These are phyloP conservation scores for Suhomyces bolitotheri DNA, from an alignment of 1,139 yeast genomes.

Conservation along the genomic window DNA sequence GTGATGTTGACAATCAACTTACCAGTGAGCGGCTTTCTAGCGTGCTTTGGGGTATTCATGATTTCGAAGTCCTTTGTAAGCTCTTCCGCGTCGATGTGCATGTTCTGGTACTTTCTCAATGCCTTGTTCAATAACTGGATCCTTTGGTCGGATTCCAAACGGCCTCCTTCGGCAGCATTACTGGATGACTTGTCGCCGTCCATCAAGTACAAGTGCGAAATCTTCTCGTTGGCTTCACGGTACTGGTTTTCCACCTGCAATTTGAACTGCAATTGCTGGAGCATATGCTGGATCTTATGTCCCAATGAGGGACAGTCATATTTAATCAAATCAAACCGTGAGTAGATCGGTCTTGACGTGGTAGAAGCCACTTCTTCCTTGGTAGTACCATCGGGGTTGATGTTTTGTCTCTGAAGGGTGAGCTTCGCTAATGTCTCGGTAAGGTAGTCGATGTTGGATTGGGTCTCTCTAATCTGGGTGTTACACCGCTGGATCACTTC, in stretches of 20 bases:
- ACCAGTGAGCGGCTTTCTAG: conserved; percentile 84
- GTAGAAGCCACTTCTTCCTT: conserved; percentile 16
- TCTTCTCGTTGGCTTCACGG: conserved; percentile 86
- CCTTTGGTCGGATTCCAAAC: conserved; percentile 79
- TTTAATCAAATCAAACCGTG: conserved; percentile 78
- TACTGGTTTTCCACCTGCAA: conserved; percentile 92
- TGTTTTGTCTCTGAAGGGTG: conserved; percentile 32
- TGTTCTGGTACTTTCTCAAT: conserved; percentile 82
- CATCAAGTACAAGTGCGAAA: conserved; percentile 78
- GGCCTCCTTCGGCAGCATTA: conserved; percentile 87
- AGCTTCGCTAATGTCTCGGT: conserved; percentile 74
- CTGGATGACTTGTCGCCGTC: conserved; percentile 89
- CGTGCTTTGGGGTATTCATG: conserved; percentile 64
- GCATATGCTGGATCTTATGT: conserved; percentile 93
- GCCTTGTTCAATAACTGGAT: conserved; percentile 82
- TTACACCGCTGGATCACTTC: conserved; percentile 90
- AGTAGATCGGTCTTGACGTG: conserved; percentile 41
- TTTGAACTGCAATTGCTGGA: conserved; percentile 90
- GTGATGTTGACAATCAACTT: conserved; percentile 66
- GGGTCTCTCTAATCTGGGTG: conserved; percentile 86
- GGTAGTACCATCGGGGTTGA: conserved; percentile 10
- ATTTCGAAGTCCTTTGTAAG: conserved; percentile 61
- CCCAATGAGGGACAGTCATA: conserved; percentile 94
- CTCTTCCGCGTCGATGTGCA: conserved; percentile 73
- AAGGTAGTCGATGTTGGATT: conserved; percentile 84